Base-by-base conservation (phyloP, 192 early-diverging fungal genomes). In the Linnemannia exigua region DNA sequence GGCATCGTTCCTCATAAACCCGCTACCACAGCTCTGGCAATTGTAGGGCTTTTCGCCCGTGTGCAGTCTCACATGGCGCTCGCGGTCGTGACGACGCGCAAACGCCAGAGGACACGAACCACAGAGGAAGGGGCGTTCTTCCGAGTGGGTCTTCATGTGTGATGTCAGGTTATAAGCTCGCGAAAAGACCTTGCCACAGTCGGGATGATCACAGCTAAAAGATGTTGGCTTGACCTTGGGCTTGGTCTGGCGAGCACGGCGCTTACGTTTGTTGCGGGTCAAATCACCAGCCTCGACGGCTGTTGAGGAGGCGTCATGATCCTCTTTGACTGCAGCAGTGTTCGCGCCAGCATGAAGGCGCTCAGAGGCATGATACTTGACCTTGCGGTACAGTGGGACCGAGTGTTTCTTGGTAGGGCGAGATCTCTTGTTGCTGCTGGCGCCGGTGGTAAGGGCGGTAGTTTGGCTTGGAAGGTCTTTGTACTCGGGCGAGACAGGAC, bases 41-140 rank as follows among this genome's bases (percentile, higher is more conserved):
- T 88, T 90, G 87, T 94, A 93, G 1, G 96, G 96, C 76, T 92
- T 92, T 75, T 95, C 94, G 33, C 96, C 96, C 5, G 95, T 92
- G 79, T 97, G 96, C 48, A 95, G 78, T 63, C 94, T 92, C 84
- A 93, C 91, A 79, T 96, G 95, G 51, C 97, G 92, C 88, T 97
- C 97, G 25, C 97, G 90, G 86, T 99, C 97, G 85, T 99, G 97
- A 73, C 96, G 94, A 46, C 97, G 91, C 15, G 96, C 94, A 91
- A 99, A 99, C 9, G 92, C 89, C 58, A 92, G 88, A 2, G 91
- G 87, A 87, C 97, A 99, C 66, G 90, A 88, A 22, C 85, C 87
- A 74, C 95, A 97, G 72, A 86, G 77, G 80, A 92, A 95, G 20
- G 95, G 95, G 22, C 94, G 90, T 77, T 96, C 95, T 4, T 89